Conservation (phyloP, 2,329 filamentous ascomycete species). For the Fonsecaea nubica region DNA sequence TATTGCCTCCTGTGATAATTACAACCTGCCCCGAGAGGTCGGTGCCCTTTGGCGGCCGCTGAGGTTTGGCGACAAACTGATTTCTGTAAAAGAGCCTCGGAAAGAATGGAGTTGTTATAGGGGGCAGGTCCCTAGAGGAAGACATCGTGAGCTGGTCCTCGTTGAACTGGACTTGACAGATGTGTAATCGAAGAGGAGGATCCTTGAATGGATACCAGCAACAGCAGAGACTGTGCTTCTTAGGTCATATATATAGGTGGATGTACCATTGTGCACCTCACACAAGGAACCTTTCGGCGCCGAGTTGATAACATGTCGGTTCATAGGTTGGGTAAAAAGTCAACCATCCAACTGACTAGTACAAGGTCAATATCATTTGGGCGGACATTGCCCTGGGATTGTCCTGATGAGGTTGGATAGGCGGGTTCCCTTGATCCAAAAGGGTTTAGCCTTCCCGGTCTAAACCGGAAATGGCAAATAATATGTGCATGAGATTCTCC, state of each 20-base stretch:
- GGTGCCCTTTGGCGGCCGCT: conserved; percentile 29
- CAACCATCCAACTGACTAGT: neutral
- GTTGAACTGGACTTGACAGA: neutral
- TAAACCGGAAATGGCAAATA: conserved; percentile 9
- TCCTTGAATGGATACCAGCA: neutral
- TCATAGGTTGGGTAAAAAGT: neutral
- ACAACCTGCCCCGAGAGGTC: conserved; percentile 49
- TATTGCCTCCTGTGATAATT: conserved; percentile 60
- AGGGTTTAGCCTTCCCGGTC: neutral
- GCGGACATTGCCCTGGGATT: neutral
- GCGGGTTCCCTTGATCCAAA: neutral
- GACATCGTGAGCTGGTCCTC: conserved; percentile 29
- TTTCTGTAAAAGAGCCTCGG: conserved; percentile 37
- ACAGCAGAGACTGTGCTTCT: neutral
- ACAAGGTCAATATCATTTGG: neutral
- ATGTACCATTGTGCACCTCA: neutral
- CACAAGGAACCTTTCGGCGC: neutral
- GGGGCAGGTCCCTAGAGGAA: conserved; percentile 39
- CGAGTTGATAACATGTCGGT: conserved; percentile 3
- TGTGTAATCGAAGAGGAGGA: neutral
- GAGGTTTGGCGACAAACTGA: conserved; percentile 38
- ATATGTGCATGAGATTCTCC: conserved; percentile 10
- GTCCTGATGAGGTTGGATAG: neutral
- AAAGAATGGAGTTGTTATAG: conserved; percentile 31
- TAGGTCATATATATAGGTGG: neutral